Percentiles rank a stretch among this genome's conserved stretches.
Conservation (phyloP, 305 asterid genomes). For the Withania somnifera region DNA sequence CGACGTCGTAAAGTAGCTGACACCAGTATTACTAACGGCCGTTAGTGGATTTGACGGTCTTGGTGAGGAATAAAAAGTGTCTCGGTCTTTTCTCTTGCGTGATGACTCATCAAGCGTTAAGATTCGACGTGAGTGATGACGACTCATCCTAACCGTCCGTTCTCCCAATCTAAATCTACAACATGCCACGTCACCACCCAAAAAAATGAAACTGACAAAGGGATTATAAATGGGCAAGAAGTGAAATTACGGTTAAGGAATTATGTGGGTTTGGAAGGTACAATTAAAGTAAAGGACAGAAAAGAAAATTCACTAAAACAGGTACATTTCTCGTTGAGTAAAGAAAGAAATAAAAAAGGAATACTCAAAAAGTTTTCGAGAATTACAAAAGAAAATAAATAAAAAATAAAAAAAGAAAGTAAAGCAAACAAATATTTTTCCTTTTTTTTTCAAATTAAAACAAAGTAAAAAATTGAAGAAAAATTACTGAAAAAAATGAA, state of each 20-base stretch:
- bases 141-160: slow-evolving; percentile 39
- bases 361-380: not conserved
- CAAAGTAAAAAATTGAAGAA: not conserved
- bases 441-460: not conserved
- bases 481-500: not conserved
- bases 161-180: not conserved
- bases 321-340: not conserved
- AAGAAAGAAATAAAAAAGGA: not conserved
- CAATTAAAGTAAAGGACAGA: not conserved
- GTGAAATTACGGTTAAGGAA: not conserved
- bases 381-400: not conserved
- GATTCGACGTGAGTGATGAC: slow-evolving; percentile 27
- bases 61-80: slow-evolving; percentile 11
- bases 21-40: slow-evolving; percentile 25
- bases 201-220: not conserved
- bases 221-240: not conserved
- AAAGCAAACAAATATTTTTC: not conserved
- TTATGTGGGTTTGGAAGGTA: not conserved
- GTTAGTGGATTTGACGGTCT: slow-evolving; percentile 20
- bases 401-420: not conserved
- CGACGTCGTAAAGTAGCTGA: slow-evolving; percentile 26
- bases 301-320: not conserved
- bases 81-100: slow-evolving; percentile 44
- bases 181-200: slow-evolving; percentile 2
- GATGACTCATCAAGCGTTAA: slow-evolving; percentile 31